Base-by-base conservation (phyloP, 1,139 yeast species). In the Blastobotrys apis region DNA sequence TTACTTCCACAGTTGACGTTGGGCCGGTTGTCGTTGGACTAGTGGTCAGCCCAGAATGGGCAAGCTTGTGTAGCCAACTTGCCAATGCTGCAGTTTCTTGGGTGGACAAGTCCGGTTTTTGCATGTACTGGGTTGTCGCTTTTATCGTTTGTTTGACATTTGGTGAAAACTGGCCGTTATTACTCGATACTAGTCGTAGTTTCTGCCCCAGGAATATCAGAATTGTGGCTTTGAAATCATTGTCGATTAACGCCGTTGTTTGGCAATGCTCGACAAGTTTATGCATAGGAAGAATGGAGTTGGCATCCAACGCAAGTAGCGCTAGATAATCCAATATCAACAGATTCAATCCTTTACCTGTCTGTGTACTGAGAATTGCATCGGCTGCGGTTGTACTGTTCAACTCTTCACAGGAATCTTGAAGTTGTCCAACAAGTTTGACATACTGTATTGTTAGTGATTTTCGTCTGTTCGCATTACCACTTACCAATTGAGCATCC, bases 281-380 rank as follows among this genome's bases (percentile, higher is more conserved):
- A 22, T 48, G 53, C 20, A 55, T 44, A 32, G 59, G 54, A 19
- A 63, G 47, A 9, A 56, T 37, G 6, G 63, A 51, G 27, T 27
- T 33, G 15, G 53, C 51, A 33, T 63, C 67, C n/a, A 49, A 45
- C n/a, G 60, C 53, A 37, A 65, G 53, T 15, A 44, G 37, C 29
- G 54, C 47, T 3, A 65, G 40, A 47, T 65, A 65, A 49, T 64
- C 68, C 30, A 58, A 53, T 16, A 62, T 54, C 45, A 62, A 53
- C 22, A 65, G 58, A 38, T 57, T 62, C 8, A 61, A 42, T 15
- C 54, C 38, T 21, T 41, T 33, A 20, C 39, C 43, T 13, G 38
- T 46, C 25, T 38, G 46, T 3, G 39, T 27, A n/a, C 41, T 12
- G 16, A 39, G 19, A 5, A 41, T 19, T 16, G 41, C 32, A 26